These are phyloP conservation scores for Eimeria nieschulzi DNA, from an alignment of 169 alveolate species.

Conservation along the genomic window DNA sequence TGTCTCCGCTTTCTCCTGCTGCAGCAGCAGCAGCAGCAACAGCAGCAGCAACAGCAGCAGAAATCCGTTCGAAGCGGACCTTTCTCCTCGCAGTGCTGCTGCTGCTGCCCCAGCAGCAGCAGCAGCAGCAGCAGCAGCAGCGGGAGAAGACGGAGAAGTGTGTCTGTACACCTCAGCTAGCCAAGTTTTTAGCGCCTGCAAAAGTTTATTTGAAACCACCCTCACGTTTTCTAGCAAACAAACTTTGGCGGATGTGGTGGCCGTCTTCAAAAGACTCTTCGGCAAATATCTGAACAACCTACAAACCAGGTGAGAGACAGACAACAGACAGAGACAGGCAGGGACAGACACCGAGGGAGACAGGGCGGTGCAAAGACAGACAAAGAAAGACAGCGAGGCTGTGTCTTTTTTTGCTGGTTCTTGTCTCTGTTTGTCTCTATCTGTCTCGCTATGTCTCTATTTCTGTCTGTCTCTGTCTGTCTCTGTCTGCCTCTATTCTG, in stretches of 20 bases:
- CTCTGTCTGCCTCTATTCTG: too few relatives aligned
- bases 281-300: neutral
- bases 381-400: neutral
- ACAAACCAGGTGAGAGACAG: neutral
- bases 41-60: slow-evolving; percentile 47
- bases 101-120: neutral
- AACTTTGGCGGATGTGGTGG: neutral
- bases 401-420: too few relatives aligned
- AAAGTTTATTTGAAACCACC: neutral
- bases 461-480: too few relatives aligned
- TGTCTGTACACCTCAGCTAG: slow-evolving; percentile 29
- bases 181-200: neutral
- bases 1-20: neutral
- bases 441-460: too few relatives aligned
- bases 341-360: too few relatives aligned
- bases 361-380: too few relatives aligned
- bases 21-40: slow-evolving; percentile 26
- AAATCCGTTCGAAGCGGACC: neutral
- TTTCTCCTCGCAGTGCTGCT: neutral
- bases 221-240: neutral
- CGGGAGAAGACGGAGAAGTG: slow-evolving; percentile 16
- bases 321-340: neutral
- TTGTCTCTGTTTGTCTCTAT: too few relatives aligned
- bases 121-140: neutral
- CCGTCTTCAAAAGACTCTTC: neutral